phyloP scores from a whole-genome alignment of 805 yeast species.

The Ogataea pilisensis region DNA sequence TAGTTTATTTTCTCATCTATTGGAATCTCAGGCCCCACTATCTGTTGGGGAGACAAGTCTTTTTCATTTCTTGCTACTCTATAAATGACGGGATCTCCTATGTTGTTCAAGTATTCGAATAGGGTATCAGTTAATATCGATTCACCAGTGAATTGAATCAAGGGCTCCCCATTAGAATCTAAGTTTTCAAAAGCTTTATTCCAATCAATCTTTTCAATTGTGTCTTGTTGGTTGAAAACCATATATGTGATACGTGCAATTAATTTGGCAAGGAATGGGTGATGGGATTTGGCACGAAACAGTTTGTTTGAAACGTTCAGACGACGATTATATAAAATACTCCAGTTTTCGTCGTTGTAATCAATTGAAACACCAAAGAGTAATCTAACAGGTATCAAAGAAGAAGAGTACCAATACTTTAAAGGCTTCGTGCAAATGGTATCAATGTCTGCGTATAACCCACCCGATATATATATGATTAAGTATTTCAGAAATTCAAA shows the following conservation, averaged over 20 bases:
- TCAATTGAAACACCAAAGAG: conserved; percentile 21
- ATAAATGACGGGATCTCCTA: conserved; percentile 18
- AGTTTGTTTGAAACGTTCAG: conserved; percentile 18
- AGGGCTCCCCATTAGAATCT: conserved; percentile 30
- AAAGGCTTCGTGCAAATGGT: conserved; percentile 49
- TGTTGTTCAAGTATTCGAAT: conserved; percentile 27
- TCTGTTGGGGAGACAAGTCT: conserved; percentile 13
- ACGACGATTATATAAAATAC: conserved; percentile 21
- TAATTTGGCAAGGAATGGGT: conserved; percentile 23
- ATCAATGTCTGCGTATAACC: conserved; percentile 62
- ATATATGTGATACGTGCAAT: conserved; percentile 23
- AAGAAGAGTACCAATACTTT: conserved; percentile 24
- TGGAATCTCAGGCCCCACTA: conserved; percentile 24
- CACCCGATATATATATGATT: conserved; percentile 49
- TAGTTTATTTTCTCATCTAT: conserved; percentile 20
- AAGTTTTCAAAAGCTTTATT: conserved; percentile 22
- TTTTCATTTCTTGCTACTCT: conserved; percentile 21
- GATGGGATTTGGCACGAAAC: conserved; percentile 24
- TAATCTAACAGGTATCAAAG: conserved; percentile 12
- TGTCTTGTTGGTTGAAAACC: conserved; percentile 13
- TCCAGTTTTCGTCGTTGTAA: conserved; percentile 24
- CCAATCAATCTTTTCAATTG: conserved; percentile 22
- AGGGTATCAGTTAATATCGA: conserved; percentile 30
- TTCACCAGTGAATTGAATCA: conserved; percentile 31
- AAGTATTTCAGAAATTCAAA: conserved; percentile 56